A percentile compares a stretch with the other conserved stretches of the same genome.
Evolutionary conservation across 2,329 filamentous ascomycete species (phyloP).

Genomic region (Fusarium citri): DNA sequence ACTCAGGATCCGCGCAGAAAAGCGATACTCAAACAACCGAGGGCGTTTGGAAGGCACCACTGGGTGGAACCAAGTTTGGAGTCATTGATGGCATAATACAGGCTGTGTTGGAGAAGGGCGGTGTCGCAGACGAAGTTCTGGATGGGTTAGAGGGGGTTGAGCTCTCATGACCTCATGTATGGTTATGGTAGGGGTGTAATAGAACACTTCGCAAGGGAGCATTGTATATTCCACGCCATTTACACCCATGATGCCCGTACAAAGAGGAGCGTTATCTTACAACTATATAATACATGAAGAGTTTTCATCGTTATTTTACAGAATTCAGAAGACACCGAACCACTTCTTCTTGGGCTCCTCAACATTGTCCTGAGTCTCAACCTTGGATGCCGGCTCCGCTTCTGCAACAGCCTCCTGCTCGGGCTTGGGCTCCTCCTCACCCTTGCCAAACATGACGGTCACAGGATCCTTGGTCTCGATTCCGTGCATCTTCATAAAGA

Average conservation of each 20-base stretch:
- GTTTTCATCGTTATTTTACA: constrained; percentile 18
- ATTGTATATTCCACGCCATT: constrained; percentile 34
- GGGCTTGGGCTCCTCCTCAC: constrained; percentile 51
- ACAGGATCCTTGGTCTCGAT: constrained; percentile 73
- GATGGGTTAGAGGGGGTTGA: constrained; percentile 83
- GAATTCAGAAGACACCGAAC: constrained; percentile 79
- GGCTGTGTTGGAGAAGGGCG: constrained; percentile 79
- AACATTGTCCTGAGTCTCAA: constrained; percentile 46
- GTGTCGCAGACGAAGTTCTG: constrained; percentile 88
- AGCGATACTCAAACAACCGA: constrained; percentile 69
- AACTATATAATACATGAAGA: constrained; percentile 37
- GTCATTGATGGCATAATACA: constrained; percentile 80
- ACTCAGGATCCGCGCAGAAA: constrained; percentile 44
- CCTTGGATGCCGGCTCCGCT: constrained; percentile 49
- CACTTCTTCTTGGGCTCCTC: constrained; percentile 74
- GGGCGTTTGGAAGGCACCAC: constrained; percentile 86
- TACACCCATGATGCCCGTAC: constrained; percentile 32
- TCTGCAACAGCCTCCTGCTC: constrained; percentile 52
- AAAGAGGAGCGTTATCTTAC: constrained; percentile 27
- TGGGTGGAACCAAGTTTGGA: constrained; percentile 83
- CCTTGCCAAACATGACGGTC: constrained; percentile 57
- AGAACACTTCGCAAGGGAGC: constrained; percentile 8
- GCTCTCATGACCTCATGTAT: constrained; percentile 58
- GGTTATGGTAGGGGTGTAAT: constrained; percentile 2
- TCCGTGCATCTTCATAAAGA: constrained; percentile 88